Percentiles rank a stretch among this genome's conserved stretches.
These are phyloP conservation scores for Prillingera fragicola DNA, from an alignment of 1,284 basidiomycete species.

Conservation along the genomic window DNA sequence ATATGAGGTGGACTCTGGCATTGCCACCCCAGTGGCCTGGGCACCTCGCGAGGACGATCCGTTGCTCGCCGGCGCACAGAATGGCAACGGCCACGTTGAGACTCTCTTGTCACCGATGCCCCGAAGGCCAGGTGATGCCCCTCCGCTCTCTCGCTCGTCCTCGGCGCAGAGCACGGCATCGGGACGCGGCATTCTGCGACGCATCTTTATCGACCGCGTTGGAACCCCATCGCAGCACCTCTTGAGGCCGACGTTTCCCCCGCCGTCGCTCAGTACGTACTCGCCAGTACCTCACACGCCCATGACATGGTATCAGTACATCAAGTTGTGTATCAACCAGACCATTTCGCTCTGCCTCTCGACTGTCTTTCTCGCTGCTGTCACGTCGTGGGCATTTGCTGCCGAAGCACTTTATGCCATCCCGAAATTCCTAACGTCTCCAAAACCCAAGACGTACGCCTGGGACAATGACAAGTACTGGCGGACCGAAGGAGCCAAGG, in stretches of 20 bases:
- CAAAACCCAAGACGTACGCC: conserved; percentile 34
- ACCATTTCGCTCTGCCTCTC: conserved; percentile 51
- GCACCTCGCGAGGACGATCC: too few species aligned
- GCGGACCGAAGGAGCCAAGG: conserved; percentile 50
- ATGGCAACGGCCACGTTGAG: not conserved
- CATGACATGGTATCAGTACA: conserved; percentile 25
- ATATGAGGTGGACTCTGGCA: too few species aligned
- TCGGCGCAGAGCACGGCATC: conserved; percentile 30
- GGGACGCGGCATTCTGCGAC: conserved; percentile 33
- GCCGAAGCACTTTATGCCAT: conserved; percentile 35
- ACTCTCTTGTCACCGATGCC: not conserved
- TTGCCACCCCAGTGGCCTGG: too few species aligned
- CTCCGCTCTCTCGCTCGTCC: conserved; percentile 23
- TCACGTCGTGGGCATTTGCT: conserved; percentile 48
- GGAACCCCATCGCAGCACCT: conserved; percentile 46
- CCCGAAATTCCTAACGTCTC: conserved; percentile 35
- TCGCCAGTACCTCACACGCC: conserved; percentile 36
- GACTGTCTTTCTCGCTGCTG: conserved; percentile 52
- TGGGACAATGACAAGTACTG: conserved; percentile 56
- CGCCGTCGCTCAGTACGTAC: conserved; percentile 44
- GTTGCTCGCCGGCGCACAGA: too few species aligned
- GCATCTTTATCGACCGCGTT: conserved; percentile 46
- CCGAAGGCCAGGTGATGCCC: conserved; percentile 1
- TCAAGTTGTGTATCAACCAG: conserved; percentile 51
- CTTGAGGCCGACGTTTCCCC: conserved; percentile 46